A percentile compares a stretch with the other conserved stretches of the same genome.
Conservation (phyloP, 495 filamentous ascomycete species). For the Opeltia flavorubescens region DNA sequence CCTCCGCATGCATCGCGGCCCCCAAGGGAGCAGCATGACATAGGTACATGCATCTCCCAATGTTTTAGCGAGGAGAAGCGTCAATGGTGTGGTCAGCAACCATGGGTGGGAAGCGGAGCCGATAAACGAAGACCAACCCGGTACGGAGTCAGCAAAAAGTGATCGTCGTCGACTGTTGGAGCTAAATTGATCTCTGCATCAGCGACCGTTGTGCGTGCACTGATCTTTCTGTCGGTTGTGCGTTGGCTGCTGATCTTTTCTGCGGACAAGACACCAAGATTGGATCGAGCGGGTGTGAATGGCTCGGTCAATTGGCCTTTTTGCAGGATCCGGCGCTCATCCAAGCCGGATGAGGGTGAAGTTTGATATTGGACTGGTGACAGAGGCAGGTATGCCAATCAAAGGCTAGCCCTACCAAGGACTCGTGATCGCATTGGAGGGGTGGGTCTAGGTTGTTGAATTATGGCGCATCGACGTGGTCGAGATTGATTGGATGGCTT, state of each 20-base stretch:
- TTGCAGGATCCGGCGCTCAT: no score
- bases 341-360: neutral
- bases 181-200: neutral
- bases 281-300: neutral
- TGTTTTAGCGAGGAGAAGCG: neutral
- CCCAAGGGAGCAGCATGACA: neutral
- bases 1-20: neutral
- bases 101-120: no score
- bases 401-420: neutral
- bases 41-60: neutral
- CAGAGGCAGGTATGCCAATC: neutral
- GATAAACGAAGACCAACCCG: neutral
- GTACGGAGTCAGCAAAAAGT: neutral
- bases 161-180: neutral
- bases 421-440: neutral
- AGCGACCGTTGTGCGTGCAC: constrained; percentile 1
- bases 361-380: neutral
- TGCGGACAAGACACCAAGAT: neutral
- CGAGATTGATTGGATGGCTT: constrained; percentile 3
- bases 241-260: constrained; percentile 1
- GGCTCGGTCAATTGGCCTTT: neutral
- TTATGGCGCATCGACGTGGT: constrained; percentile 4
- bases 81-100: neutral
- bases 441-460: neutral
- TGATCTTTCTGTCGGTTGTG: neutral